Evolutionary conservation across 495 filamentous ascomycete species (phyloP), one percentile per base, ranked within the genome.

Genomic region (Bombardia bombarda): DNA sequence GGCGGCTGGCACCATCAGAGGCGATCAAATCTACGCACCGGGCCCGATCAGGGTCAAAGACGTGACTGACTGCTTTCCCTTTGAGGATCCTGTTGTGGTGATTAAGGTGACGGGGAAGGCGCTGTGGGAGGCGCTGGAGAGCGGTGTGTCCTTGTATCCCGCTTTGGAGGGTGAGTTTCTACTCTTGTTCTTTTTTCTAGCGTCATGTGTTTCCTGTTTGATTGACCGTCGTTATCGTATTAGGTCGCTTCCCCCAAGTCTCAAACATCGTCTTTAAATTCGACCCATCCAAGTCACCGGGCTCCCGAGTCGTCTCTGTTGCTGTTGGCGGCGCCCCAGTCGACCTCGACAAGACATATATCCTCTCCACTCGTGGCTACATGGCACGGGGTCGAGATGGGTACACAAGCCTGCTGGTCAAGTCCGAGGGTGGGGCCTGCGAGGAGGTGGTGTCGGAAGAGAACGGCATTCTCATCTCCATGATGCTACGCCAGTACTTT

Each of bases 351-450:
- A 73, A 65, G 32, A 60, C 71, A 13, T 94, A 94, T 47, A 70
- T 67, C 8, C 57, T 94, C 1, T 78, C 80, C 19, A 95, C 89
- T 0, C 66, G 89, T 13, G 86, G 84, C 0, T 90, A 93, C 57
- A 93, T 94, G 87, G 78, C 67, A 4, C 78, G 84, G 9, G 88
- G 88, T 9, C 94, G 90, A 60, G 63, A 95, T 53, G 89, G 89
- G 1, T 95, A 84, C 53, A 63, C 70, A 1, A 83, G 82, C 17
- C 71, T 95, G 7, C 70, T 88, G 7, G 69, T 83, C 1, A 52
- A 81, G 40, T 70, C 77, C 1, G 81, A 83, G 49, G 86, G 85
- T 18, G 88, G 87, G 7, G 59, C 71, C 10, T 83, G 82, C 2
- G 81, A 86, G 51, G 84, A 87, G 55, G 52, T 94, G 14, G 79